These are phyloP conservation scores for Talaromyces proteolyticus DNA, from an alignment of 495 filamentous ascomycete species.

Conservation along the genomic window DNA sequence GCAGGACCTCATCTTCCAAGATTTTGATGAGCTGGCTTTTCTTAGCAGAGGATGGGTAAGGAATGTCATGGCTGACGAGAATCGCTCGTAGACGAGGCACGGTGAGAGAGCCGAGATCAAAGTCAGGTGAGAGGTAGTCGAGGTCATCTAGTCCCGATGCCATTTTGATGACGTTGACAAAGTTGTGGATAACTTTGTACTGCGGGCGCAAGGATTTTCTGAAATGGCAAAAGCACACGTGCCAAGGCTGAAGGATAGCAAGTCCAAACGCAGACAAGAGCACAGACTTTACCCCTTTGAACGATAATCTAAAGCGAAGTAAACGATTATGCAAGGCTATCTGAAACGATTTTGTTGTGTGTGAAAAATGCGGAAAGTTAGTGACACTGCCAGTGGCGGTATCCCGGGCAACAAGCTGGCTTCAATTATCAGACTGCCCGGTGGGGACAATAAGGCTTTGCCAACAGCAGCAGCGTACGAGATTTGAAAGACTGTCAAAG, in stretches of 20 bases:
- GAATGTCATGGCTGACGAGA: conserved; percentile 76
- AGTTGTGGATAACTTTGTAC: not conserved
- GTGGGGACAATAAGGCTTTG: not conserved
- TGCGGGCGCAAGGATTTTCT: not conserved
- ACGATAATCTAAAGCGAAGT: too few species aligned
- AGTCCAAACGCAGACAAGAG: too few species aligned
- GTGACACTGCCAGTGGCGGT: conserved; percentile 1
- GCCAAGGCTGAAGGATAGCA: too few species aligned
- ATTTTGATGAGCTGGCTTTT: conserved; percentile 81
- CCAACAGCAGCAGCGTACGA: too few species aligned
- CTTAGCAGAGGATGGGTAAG: conserved; percentile 80
- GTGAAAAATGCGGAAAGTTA: too few species aligned
- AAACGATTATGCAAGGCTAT: too few species aligned
- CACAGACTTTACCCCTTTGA: too few species aligned
- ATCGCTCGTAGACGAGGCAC: conserved; percentile 83
- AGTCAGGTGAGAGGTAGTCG: conserved; percentile 77
- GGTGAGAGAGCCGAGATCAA: conserved; percentile 77
- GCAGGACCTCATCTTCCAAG: conserved; percentile 72
- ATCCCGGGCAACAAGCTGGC: conserved; percentile 9
- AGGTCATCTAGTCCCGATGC: conserved; percentile 54
- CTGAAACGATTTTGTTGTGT: too few species aligned
- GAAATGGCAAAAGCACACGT: too few species aligned
- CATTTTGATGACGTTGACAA: conserved; percentile 36
- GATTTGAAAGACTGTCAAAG: too few species aligned
- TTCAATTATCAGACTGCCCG: not conserved